Conservation (phyloP, 2,329 filamentous ascomycete species). For the Dothideomycetes sp. region DNA sequence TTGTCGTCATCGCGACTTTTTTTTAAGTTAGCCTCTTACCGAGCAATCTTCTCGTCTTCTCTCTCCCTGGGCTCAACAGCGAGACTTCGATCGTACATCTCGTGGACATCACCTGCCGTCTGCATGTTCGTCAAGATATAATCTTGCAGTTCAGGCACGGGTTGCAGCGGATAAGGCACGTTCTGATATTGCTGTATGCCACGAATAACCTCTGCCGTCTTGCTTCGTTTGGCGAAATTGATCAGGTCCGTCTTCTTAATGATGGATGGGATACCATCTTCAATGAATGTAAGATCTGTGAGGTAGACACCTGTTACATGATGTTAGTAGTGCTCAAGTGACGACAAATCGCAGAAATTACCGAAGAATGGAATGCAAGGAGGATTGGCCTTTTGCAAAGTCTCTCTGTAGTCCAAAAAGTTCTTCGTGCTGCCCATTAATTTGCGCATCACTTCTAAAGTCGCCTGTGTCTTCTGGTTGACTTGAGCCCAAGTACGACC, state of each 20-base stretch:
- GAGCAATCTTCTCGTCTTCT: slow-evolving; percentile 99
- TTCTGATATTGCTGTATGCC: slow-evolving; percentile 99
- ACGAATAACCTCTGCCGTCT: slow-evolving; percentile 95
- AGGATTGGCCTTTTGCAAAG: slow-evolving; percentile 83
- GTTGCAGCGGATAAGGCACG: slow-evolving; percentile 84
- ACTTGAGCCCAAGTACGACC: slow-evolving; percentile 93
- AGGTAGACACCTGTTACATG: slow-evolving; percentile 71
- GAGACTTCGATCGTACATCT: slow-evolving; percentile 98
- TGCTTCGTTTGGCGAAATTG: slow-evolving; percentile 96
- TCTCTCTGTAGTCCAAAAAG: slow-evolving; percentile 92
- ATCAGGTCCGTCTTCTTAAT: slow-evolving; percentile 95
- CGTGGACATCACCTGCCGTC: slow-evolving; percentile 87
- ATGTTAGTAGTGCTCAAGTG: background rate
- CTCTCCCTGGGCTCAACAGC: slow-evolving; percentile 87
- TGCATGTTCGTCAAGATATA: slow-evolving; percentile 97
- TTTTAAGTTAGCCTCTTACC: too few species aligned
- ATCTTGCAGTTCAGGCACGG: slow-evolving; percentile 86
- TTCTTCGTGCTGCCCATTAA: slow-evolving; percentile 98
- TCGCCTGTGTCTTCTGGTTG: slow-evolving; percentile 68
- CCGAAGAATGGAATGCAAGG: slow-evolving; percentile 98
- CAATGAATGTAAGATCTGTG: slow-evolving; percentile 95
- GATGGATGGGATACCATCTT: slow-evolving; percentile 92
- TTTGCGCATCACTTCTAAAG: slow-evolving; percentile 82
- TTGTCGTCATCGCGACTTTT: slow-evolving; percentile 21
- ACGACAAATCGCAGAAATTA: too few species aligned